A percentile compares a stretch with the other conserved stretches of the same genome.
phyloP scores from a whole-genome alignment of 2,329 filamentous ascomycete species.

The Geosmithia flava region DNA sequence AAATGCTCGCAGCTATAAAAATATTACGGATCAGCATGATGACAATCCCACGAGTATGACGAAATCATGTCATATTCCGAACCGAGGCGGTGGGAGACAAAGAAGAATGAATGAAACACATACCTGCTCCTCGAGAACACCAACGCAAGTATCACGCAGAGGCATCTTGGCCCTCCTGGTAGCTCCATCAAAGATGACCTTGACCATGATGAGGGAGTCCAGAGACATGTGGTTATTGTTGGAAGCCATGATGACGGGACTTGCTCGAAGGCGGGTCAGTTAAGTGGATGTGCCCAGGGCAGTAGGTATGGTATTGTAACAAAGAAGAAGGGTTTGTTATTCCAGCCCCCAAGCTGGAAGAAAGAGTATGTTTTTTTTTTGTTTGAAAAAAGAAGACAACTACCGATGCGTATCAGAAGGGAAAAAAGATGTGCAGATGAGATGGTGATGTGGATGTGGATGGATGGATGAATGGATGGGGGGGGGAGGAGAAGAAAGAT shows the following conservation, averaged over 20 bases:
- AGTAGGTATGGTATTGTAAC: neutral
- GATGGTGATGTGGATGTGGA: neutral
- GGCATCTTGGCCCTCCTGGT: constrained; percentile 82
- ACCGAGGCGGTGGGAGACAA: neutral
- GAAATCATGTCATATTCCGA: neutral
- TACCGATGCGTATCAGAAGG: neutral
- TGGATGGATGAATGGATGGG: constrained; percentile 7
- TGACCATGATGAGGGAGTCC: constrained; percentile 56
- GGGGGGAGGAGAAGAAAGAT: neutral
- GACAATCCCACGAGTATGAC: neutral
- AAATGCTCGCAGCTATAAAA: constrained; percentile 19
- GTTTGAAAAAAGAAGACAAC: neutral
- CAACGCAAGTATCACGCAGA: constrained; percentile 67
- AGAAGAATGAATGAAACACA: constrained; percentile 19
- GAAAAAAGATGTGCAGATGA: neutral
- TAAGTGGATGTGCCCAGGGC: neutral
- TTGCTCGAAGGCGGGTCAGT: neutral
- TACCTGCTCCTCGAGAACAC: constrained; percentile 74
- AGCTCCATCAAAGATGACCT: constrained; percentile 64
- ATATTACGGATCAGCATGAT: neutral
- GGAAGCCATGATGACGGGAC: constrained; percentile 3
- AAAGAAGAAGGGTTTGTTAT: neutral
- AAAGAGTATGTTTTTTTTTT: no score
- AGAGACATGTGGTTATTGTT: constrained; percentile 5
- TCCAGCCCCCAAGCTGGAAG: neutral